A percentile compares a stretch with the other conserved stretches of the same genome.
Evolutionary conservation across 805 yeast genomes (phyloP).

Genomic region (Ogataea methylovora): DNA sequence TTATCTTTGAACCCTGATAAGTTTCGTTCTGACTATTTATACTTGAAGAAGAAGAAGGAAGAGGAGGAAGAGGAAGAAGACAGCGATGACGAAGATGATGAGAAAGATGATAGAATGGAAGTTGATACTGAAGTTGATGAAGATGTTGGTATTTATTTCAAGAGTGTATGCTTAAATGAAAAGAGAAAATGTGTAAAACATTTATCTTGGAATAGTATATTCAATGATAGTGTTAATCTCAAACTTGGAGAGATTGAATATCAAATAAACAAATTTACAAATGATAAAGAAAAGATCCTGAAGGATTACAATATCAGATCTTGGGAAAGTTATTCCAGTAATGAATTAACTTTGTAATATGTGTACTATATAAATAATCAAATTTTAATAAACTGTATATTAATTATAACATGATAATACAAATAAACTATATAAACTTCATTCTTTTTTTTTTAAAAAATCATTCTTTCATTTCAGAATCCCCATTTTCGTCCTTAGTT

Average conservation of each 20-base stretch:
- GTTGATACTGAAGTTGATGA: slow-evolving; percentile 2
- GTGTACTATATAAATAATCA: not conserved
- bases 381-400: too few relatives aligned
- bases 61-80: slow-evolving; percentile 1
- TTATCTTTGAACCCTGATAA: too few relatives aligned
- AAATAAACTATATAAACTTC: not conserved
- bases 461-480: slow-evolving; percentile 2
- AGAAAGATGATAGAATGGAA: slow-evolving; percentile 5
- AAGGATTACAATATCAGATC: slow-evolving; percentile 30
- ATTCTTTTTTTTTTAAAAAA: not conserved
- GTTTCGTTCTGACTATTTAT: too few relatives aligned
- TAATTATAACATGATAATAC: not conserved
- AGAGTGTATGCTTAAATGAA: slow-evolving; percentile 40
- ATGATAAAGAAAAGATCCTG: slow-evolving; percentile 23
- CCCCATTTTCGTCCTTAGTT: slow-evolving; percentile 3
- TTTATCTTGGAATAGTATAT: slow-evolving; percentile 24
- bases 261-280: slow-evolving; percentile 12
- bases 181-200: slow-evolving; percentile 51
- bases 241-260: slow-evolving; percentile 22
- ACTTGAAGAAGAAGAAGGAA: slow-evolving; percentile 4
- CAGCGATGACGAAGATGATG: slow-evolving; percentile 2
- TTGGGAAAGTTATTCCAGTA: slow-evolving; percentile 23
- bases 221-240: slow-evolving; percentile 27
- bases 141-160: slow-evolving; percentile 6
- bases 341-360: not conserved